Conservation (phyloP, 2,329 filamentous ascomycete genomes). For the Chaetomiaceae sp. region DNA sequence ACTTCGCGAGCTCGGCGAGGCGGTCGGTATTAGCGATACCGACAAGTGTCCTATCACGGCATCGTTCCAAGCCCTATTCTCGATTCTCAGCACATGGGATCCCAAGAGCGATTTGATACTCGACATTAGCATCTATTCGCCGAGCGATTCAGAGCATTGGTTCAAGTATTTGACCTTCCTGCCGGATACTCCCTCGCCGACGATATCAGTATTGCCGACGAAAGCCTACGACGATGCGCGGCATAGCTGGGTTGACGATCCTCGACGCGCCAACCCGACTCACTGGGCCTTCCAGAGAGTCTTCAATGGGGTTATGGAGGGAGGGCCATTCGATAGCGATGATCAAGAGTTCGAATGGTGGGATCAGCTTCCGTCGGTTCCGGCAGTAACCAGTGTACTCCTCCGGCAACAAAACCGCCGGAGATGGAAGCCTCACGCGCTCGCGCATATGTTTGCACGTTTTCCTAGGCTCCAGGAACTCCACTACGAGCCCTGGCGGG, state of each 20-base stretch:
- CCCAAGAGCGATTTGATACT: not conserved
- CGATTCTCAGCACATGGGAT: not conserved
- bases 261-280: not conserved
- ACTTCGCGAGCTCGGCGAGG: not conserved
- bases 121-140: not conserved
- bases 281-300: not conserved
- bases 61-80: not conserved
- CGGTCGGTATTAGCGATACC: not conserved
- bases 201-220: not conserved
- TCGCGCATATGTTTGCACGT: not conserved
- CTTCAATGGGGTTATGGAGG: not conserved
- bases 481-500: constrained; percentile 8
- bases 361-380: not conserved
- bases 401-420: constrained; percentile 1
- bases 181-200: not conserved
- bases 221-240: not conserved
- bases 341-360: not conserved
- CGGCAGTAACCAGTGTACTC: not conserved
- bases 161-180: not conserved
- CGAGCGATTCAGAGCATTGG: constrained; percentile 1
- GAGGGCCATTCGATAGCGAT: not conserved
- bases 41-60: not conserved
- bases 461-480: constrained; percentile 1
- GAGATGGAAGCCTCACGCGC: not conserved
- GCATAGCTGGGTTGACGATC: not conserved